Evolutionary conservation across 2,329 filamentous ascomycete genomes (phyloP), one percentile per base, ranked within the genome.

Genomic region (Fusarium coicis): DNA sequence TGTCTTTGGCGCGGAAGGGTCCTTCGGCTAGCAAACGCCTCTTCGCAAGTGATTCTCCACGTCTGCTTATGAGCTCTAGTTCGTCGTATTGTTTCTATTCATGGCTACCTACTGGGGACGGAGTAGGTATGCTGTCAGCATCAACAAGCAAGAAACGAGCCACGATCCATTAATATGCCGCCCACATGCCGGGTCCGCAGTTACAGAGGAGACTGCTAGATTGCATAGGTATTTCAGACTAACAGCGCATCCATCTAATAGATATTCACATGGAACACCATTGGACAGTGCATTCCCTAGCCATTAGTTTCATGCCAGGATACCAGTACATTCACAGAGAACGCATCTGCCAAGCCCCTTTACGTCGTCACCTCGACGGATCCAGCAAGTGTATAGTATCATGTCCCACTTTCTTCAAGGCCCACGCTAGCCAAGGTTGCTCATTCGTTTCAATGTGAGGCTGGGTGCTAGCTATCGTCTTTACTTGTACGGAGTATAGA

Each of bases 351-450:
- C 53, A 71, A 65, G 58, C 64, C 75, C 73, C 72, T 67, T 72
- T 54, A 68, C 73, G 75, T 77, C 72, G 75, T 77, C 75, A 75
- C 64, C 66, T 81, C 69, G 63, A 68, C 63, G 65, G 64, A 63
- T 68, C 42, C 42, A 53, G 55, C 55, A 54, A 68, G 64, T 21
- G 67, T 79, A 23, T 78, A 23, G 23, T 34, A 23, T 5, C 34
- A 23, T 50, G 30, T 80, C 53, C 80, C 79, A 64, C 53, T 64
- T 52, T 82, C 42, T 91, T 89, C 5, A 63, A 50, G 50, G 58
- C 40, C 23, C 36, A 37, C 36, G 36, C 36, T 37, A 37, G 36
- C 34, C 34, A 18, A 37, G 43, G 12, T 74, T 60, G 47, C 62
- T 90, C 39, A 89, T 89, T 9, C 36, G 59, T 65, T 70, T 70